Evolutionary conservation across 1,139 yeast genomes (phyloP), one percentile per base, ranked within the genome.

Genomic region (Starmera stellimalicola): DNA sequence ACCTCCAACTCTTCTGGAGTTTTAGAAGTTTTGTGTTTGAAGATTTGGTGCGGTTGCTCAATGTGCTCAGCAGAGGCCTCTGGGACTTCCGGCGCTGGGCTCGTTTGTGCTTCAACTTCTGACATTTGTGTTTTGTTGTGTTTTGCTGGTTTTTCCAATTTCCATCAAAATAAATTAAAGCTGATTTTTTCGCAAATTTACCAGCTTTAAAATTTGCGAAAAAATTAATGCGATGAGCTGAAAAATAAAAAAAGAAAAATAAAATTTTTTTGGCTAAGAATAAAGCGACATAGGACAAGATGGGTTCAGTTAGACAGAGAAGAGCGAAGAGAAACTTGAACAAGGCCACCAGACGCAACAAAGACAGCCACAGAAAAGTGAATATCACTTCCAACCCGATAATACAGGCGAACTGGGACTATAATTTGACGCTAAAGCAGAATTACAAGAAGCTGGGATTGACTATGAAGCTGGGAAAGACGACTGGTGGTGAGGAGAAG

Each of bases 331-430:
- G 80, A 46, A 77, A 91, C 29, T 70, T 83, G 35, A 62, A 64
- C 47, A 83, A 80, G 57, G 73, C 70, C 48, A 74, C 87, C 29
- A 70, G 93, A 54, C 68, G 78, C 48, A 58, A 59, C 31, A 82
- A 81, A 54, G 88, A 81, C 50, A 76, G 70, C 48, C 77, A 77
- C 50, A 70, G 79, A 50, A 66, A 75, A 44, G 60, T 77, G 38
- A 75, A 74, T 42, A 73, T 82, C 22, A 67, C 68, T 35, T 65
- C 82, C 1, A 83, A 85, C 54, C 85, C 94, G 3, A 72, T 91
- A 44, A 82, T 91, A 44, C 93, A 85, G 7, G 83, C 76, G 23
- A 73, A 87, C 57, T 91, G 98, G 98, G 95, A 91, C 59, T 70
- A 77, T 41, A 70, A 73, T 16, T 66, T 80, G 42, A 88, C 98